These are phyloP conservation scores for Sphenostylis stenocarpa DNA, from an alignment of 306 rosid genomes.

Conservation along the genomic window DNA sequence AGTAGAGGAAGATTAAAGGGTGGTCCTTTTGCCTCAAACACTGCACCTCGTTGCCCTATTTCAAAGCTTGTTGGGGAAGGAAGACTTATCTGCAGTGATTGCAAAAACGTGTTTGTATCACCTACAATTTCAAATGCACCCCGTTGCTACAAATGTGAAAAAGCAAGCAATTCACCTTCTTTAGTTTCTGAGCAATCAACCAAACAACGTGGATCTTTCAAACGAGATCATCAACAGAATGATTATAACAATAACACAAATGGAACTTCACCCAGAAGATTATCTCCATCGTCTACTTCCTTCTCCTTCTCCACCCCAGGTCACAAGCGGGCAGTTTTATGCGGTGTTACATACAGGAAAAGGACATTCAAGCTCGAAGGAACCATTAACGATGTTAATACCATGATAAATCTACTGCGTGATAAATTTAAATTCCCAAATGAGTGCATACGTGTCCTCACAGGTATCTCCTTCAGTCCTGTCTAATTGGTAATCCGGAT, in stretches of 20 bases:
- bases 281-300: neutral
- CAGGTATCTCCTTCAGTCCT: constrained; percentile 45
- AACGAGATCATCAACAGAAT: neutral
- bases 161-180: neutral
- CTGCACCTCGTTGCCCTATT: neutral
- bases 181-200: constrained; percentile 7
- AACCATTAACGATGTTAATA: constrained; percentile 55
- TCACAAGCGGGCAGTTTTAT: constrained; percentile 66
- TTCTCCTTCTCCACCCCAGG: neutral
- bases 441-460: constrained; percentile 51
- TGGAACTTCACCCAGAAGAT: neutral
- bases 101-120: neutral
- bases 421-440: constrained; percentile 33
- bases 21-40: neutral
- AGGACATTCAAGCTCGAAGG: constrained; percentile 56
- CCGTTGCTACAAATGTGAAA: constrained; percentile 12
- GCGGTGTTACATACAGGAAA: constrained; percentile 58
- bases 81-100: constrained; percentile 11
- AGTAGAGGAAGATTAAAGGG: constrained; percentile 4
- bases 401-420: constrained; percentile 52
- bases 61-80: constrained; percentile 6
- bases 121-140: neutral
- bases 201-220: neutral
- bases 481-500: neutral
- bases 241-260: neutral